phyloP scores from a whole-genome alignment of 179 eudicot genomes.

The Beta macrorhiza region DNA sequence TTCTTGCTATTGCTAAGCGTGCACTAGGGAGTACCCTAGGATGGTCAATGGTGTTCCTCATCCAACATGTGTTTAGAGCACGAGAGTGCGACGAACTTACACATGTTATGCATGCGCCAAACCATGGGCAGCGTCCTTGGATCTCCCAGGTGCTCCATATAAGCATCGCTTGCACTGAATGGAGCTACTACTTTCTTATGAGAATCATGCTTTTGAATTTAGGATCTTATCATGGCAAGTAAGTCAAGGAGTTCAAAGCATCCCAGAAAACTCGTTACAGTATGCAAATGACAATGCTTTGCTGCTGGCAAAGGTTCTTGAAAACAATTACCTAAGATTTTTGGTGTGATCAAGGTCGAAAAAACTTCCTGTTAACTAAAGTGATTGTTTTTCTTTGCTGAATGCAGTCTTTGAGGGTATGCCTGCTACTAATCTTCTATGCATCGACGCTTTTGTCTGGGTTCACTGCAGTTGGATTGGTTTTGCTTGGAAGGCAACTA shows the following conservation, averaged over 20 bases:
- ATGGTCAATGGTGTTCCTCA: too few relatives aligned
- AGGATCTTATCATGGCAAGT: conserved; percentile 84
- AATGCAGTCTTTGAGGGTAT: conserved; percentile 78
- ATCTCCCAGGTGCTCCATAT: too few relatives aligned
- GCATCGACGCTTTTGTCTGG: conserved; percentile 69
- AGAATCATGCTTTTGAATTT: conserved; percentile 7
- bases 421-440: conserved; percentile 57
- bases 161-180: background rate
- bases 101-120: too few relatives aligned
- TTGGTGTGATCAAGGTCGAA: background rate
- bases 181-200: background rate
- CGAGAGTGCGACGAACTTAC: too few relatives aligned
- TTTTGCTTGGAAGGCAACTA: conserved; percentile 61
- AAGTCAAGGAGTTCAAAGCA: conserved; percentile 85
- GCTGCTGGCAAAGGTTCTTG: conserved; percentile 70
- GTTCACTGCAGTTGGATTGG: conserved; percentile 63
- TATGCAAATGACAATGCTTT: conserved; percentile 90
- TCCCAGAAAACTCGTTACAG: conserved; percentile 72
- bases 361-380: background rate
- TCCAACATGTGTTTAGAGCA: too few relatives aligned
- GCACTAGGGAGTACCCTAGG: background rate
- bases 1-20: background rate
- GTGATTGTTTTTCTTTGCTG: background rate
- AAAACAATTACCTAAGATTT: background rate
- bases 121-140: too few relatives aligned